Evolutionary conservation across 768 basidiomycete species (phyloP), one percentile per base, ranked within the genome.

Genomic region (Lanmaoa rubissima): DNA sequence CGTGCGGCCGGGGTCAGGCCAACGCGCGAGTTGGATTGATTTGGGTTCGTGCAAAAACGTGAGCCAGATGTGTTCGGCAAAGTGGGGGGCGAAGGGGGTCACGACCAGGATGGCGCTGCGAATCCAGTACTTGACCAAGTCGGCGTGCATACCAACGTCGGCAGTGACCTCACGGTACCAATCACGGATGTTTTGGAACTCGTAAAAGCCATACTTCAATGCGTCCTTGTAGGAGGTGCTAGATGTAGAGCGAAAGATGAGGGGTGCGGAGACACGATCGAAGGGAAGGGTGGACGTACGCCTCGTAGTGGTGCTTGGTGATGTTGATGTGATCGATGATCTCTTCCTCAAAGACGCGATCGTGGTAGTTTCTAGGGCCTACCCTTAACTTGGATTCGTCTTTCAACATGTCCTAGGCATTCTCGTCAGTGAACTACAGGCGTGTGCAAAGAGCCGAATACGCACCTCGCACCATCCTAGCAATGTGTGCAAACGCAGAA

Each of bases 201-300:
- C 94, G 80, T 94, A 99, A 76, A 98, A 96, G 46, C 95, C 96
- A 61, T 81, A 88, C 73, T 98, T 96, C 59, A 98, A 74, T 11
- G 95, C 94, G 56, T 96, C 93, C 75, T 98, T 99, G 85, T 90
- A 99, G 71, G 90, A 85, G 57, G 88, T 93, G 21, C 95, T 97
- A 66, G 39, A 28, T 45, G 50, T 94, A 67, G 40, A 44, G 51
- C 9, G 47, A 34, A n/a, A 12, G 14, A 10, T 54, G 21, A 47
- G 45, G 38, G 28, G 4, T 28, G 21, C 13, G 41, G 21, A 44
- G 46, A 19, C 21, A 4, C n/a, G 28, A 51, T 38, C 8, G 19
- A 36, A 39, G n/a, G 14, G n/a, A 47, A 13, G 50, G 40, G 34
- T 35, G 1, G 4, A 77, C 91, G 66, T 71, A 97, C 95, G 79